Base-by-base conservation (phyloP, 257 asterid genomes). In the Fraxinus excelsior region DNA sequence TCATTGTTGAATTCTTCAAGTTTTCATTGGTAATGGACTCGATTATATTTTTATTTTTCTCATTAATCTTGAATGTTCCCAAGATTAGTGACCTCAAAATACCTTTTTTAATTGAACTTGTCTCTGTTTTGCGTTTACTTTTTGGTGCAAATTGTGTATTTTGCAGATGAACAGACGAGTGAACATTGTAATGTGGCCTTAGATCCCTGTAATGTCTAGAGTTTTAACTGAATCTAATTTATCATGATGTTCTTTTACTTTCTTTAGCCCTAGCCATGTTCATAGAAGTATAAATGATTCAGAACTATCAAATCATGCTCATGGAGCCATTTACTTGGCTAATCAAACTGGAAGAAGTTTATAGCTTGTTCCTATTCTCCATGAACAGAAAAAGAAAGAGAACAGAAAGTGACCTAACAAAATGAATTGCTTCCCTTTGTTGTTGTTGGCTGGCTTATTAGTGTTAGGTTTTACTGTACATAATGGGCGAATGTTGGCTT, bases 81-180 rank as follows among this genome's bases (percentile, higher is more conserved):
- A 53, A 74, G 12, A 19, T 74, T 42, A 60, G 32, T 34, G 37
- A 80, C 37, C 84, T 58, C 64, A 29, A 42, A 42, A 58, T 31
- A 16, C 69, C 26, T n/a, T 25, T 1, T 14, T 25, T 64, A 7
- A 23, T 32, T 4, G 4, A 16, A 53, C 21, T 19, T 2, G 3
- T 53, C 64, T 53, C 9, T 53, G 8, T 53, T 7, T 53, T 6
- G 64, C 11, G 19, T 21, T 18, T 5, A 53, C 64, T 53, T 51
- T 19, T 51, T 53, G 25, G 23, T 53, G 64, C 7, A 53, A 53
- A 19, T 26, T 74, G 5, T 5, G 28, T 5, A 26, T 67, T 67
- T 26, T 74, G 5, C 16, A 44, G 2, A 60, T 31, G 60, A 19
- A 31, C 25, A 10, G 19, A 46, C 65, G 14, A 16, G 68, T 71